phyloP scores from a whole-genome alignment of 495 filamentous ascomycete genomes.

The Xylaria sp. region DNA sequence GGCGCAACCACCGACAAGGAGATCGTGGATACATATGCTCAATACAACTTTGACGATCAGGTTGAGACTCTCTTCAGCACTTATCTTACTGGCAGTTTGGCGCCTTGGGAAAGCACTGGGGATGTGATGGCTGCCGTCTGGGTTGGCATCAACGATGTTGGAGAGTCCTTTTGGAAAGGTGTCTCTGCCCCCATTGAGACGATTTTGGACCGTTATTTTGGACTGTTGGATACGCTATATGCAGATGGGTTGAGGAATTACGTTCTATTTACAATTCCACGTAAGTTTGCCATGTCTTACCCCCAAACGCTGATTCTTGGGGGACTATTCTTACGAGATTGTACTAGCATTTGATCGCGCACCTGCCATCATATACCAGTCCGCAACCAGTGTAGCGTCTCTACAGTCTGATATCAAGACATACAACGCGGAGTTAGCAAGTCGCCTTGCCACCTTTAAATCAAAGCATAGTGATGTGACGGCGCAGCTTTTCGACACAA shows the following conservation, averaged over 20 bases:
- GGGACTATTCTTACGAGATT: neutral
- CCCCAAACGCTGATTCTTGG: neutral
- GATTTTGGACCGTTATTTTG: conserved; percentile 57
- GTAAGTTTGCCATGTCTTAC: conserved; percentile 34
- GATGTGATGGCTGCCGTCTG: conserved; percentile 65
- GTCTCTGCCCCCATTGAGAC: conserved; percentile 47
- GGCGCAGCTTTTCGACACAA: conserved; percentile 49
- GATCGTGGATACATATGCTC: conserved; percentile 53
- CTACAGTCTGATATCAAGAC: conserved; percentile 29
- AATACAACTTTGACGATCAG: conserved; percentile 44
- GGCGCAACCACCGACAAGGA: conserved; percentile 62
- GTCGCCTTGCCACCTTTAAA: conserved; percentile 37
- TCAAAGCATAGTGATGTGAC: conserved; percentile 39
- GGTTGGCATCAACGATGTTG: conserved; percentile 72
- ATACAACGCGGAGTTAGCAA: conserved; percentile 44
- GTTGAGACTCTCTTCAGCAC: conserved; percentile 20
- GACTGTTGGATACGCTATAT: conserved; percentile 58
- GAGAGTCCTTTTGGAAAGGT: conserved; percentile 54
- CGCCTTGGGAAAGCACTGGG: conserved; percentile 56
- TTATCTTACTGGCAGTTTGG: conserved; percentile 26
- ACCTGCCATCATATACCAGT: conserved; percentile 10
- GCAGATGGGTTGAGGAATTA: conserved; percentile 65
- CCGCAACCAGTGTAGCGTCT: conserved; percentile 6
- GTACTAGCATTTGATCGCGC: conserved; percentile 26
- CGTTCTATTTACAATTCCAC: conserved; percentile 67